Conservation (phyloP, 2,329 filamentous ascomycete genomes). For the Nectriaceae sp. region DNA sequence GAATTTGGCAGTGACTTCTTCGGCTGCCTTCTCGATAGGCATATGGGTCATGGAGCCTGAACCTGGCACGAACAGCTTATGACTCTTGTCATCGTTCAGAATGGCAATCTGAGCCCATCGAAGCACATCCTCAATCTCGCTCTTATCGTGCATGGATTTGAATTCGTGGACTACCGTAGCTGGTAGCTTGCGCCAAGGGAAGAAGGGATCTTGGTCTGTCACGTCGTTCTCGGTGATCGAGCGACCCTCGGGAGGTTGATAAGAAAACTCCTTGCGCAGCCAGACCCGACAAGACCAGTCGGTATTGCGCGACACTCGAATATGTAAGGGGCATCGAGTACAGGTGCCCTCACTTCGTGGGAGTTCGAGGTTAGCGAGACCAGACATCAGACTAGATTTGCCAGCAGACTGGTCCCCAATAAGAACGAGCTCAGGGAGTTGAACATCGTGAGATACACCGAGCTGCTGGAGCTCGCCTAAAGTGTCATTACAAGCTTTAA, state of each 20-base stretch:
- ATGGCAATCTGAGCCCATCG: constrained; percentile 77
- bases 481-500: constrained; percentile 66
- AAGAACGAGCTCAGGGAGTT: constrained; percentile 77
- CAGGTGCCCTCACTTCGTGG: constrained; percentile 73
- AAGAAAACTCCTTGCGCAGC: constrained; percentile 66
- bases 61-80: constrained; percentile 55
- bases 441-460: constrained; percentile 70
- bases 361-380: constrained; percentile 68
- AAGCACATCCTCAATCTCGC: constrained; percentile 67
- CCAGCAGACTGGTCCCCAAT: constrained; percentile 85
- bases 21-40: constrained; percentile 37
- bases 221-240: constrained; percentile 48
- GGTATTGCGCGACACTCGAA: constrained; percentile 62
- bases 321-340: constrained; percentile 79
- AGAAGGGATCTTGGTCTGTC: constrained; percentile 56
- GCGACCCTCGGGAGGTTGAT: constrained; percentile 42
- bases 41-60: constrained; percentile 42
- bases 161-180: constrained; percentile 57
- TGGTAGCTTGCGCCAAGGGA: constrained; percentile 62
- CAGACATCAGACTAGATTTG: constrained; percentile 71
- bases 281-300: constrained; percentile 71
- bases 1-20: constrained; percentile 63
- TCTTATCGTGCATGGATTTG: constrained; percentile 60
- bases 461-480: constrained; percentile 70
- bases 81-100: constrained; percentile 63